Base-by-base conservation (phyloP, 331 rosid species). In the Malus hybrid region DNA sequence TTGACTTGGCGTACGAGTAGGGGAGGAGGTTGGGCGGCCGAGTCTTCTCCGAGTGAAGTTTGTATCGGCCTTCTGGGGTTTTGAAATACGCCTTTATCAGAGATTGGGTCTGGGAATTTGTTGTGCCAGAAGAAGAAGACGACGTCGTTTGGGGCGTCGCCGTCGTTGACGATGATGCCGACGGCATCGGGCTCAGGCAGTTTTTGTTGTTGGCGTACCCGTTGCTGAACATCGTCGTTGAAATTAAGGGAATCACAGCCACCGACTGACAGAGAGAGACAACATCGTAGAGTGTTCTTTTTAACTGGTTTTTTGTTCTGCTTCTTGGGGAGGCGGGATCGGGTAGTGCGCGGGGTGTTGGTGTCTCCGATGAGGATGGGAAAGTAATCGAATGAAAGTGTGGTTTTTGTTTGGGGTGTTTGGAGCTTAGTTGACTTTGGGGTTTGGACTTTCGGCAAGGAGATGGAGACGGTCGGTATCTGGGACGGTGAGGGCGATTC, bases 31-130 rank as follows among this genome's bases (percentile, higher is more conserved):
- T 93, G 7, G 98, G 79, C 71, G 99, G 98, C 30, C 91, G 97
- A 74, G 97, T 85, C 83, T 95, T 95, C 85, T 95, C 99, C 80
- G 87, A 95, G 79, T 85, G 93, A 67, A 95, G 98, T 84, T 95
- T 95, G 81, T 92, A 95, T 18, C 97, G 79, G 10, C 99, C 99
- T 76, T 95, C 98, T 2, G 94, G 98, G 74, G 99, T 95, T 82
- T 95, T 95, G 84, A 95, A 92, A 83, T 95, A 92, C 68, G 97
- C 90, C 63, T 95, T 95, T 44, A 74, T 46, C 3, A 74, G 63
- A 1, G 63, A 74, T 34, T 73, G 77, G 60, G 77, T 57, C 14
- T 71, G 75, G 14, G 75, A 57, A 22, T 65, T 60, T 14, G 77
- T 16, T 13, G 77, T 42, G n/a, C 44, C 33, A 22, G 69, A 64